These are phyloP conservation scores for Amanita brunnescens DNA, from an alignment of 768 basidiomycete species.

Conservation along the genomic window DNA sequence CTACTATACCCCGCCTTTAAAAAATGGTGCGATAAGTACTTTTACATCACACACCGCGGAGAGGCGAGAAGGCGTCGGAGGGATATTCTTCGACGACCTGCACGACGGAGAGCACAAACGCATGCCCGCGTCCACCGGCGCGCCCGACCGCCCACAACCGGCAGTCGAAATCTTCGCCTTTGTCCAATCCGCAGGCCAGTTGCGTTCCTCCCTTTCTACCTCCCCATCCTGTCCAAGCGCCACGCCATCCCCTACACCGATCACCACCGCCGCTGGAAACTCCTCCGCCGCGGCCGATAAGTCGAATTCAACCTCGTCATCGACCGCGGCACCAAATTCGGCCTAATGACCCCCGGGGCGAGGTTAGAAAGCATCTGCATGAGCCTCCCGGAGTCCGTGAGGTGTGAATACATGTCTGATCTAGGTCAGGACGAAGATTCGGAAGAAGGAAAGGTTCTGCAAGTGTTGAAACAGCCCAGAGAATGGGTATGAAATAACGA, in stretches of 20 bases:
- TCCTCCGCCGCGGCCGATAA: slow-evolving; percentile 80
- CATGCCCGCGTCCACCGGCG: slow-evolving; percentile 29
- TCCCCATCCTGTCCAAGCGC: too few relatives aligned
- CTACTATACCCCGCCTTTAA: slow-evolving; percentile 82
- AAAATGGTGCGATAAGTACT: slow-evolving; percentile 97
- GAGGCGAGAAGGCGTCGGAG: slow-evolving; percentile 93
- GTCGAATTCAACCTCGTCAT: too few relatives aligned
- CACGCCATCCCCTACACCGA: too few relatives aligned
- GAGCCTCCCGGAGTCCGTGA: too few relatives aligned
- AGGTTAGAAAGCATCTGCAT: too few relatives aligned
- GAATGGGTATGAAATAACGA: slow-evolving; percentile 66
- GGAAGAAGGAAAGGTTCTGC: slow-evolving; percentile 56
- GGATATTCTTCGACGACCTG: slow-evolving; percentile 96
- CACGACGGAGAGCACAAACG: slow-evolving; percentile 55
- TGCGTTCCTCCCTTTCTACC: too few relatives aligned
- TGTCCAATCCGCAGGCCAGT: too few relatives aligned
- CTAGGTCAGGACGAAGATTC: slow-evolving; percentile 52
- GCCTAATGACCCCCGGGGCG: too few relatives aligned
- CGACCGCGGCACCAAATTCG: too few relatives aligned
- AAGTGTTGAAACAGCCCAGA: too few relatives aligned
- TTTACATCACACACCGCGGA: slow-evolving; percentile 81
- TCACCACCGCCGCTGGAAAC: slow-evolving; percentile 92
- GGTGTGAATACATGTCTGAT: slow-evolving; percentile 87
- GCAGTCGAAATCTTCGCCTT: too few relatives aligned
- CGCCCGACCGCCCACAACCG: slow-evolving; percentile 39